Percentiles rank a stretch among this genome's conserved stretches.
Evolutionary conservation across 2,329 filamentous ascomycete species (phyloP).

Genomic region (Coccinonectria pachysandricola): DNA sequence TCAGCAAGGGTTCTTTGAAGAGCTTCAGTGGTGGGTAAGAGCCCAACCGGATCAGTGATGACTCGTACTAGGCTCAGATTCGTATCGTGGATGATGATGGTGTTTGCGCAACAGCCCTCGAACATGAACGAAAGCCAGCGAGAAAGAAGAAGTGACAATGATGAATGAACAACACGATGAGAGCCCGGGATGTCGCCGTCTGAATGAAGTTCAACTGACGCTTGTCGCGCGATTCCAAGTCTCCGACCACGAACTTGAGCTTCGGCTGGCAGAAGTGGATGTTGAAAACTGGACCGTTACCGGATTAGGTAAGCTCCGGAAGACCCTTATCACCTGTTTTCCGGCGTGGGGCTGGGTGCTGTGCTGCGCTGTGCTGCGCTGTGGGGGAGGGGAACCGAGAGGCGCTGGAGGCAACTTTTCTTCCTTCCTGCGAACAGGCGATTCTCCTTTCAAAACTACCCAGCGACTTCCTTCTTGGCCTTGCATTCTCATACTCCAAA

Average conservation of each 20-base stretch:
- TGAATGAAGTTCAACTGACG: too few relatives aligned
- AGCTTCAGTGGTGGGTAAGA: too few relatives aligned
- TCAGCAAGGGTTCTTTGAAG: too few relatives aligned
- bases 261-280: constrained; percentile 1
- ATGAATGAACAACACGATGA: too few relatives aligned
- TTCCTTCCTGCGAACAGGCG: constrained; percentile 8
- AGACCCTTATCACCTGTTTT: constrained; percentile 14
- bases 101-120: too few relatives aligned
- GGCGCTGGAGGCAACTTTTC: constrained; percentile 16
- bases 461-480: too few relatives aligned
- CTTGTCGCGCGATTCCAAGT: too few relatives aligned
- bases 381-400: constrained; percentile 4
- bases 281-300: constrained; percentile 5
- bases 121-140: too few relatives aligned
- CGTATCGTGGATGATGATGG: constrained; percentile 6
- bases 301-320: constrained; percentile 16
- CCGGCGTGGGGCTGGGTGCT: constrained; percentile 2
- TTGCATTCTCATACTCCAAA: constrained; percentile 5
- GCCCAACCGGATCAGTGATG: constrained; percentile 33
- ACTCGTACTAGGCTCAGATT: constrained; percentile 24
- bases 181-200: too few relatives aligned
- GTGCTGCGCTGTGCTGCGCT: constrained; percentile 7
- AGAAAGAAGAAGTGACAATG: constrained; percentile 4
- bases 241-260: constrained; percentile 15
- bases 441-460: constrained; percentile 7